Base-by-base conservation (phyloP, 805 yeast genomes). In the Saccharomycopsis fodiens region DNA sequence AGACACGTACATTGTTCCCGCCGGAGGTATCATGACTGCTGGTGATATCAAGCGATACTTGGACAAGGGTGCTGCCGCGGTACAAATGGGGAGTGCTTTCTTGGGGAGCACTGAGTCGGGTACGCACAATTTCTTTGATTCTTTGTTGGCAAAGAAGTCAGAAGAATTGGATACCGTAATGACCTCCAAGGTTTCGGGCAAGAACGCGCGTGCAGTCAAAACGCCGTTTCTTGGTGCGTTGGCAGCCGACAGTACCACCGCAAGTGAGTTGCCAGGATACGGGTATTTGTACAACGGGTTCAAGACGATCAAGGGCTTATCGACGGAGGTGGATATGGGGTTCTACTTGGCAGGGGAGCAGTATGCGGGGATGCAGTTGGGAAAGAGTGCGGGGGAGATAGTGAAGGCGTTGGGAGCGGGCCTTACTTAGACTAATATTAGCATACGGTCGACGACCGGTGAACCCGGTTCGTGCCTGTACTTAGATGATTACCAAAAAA, bases 61-160 rank as follows among this genome's bases (percentile, higher is more conserved):
- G 7, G 44, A 55, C 0, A 46, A 52, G 3, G 80, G 81, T 0
- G 76, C 78, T 1, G 62, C 72, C 2, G 78, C 70, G 0, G 79
- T 72, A 7, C 81, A 74, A 46, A n/a, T 77, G 31, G 84, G 84
- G 0, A 73, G 82, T 0, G 65, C 67, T 0, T 74, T 75, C 54
- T 58, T 77, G 13, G 58, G 62, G 0, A 53, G 66, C n/a, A 50
- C 54, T 3, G 75, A 70, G 44, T 53, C 57, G 8, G 45, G 39
- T 19, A 43, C 19, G 22, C 13, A 21, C 22, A 34, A 16, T 37
- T 48, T 23, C 30, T 8, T 35, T 10, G 12, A 20, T 22, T 36
- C 25, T 3, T 15, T 41, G 25, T 4, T 47, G 16, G 51, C 62
- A 2, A 10, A 25, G 29, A 40, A 47, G 2, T 55, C 58, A 4